Base-by-base conservation (phyloP, 208 protist genomes). In the Polymyxa betae region DNA sequence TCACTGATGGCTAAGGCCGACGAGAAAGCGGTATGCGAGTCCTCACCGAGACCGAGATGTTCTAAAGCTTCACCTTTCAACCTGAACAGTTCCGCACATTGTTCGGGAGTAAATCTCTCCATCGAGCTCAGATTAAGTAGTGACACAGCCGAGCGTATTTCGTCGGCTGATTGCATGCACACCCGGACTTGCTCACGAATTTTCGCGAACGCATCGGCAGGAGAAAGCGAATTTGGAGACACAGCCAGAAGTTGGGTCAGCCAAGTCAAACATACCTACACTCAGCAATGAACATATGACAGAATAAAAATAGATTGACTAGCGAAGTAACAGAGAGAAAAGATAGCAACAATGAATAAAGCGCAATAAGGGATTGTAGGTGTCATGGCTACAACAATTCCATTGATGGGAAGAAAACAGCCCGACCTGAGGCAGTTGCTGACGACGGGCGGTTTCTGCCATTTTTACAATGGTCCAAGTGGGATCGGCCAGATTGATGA, bases 161-260 rank as follows among this genome's bases (percentile, higher is more conserved):
- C 93, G 0, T 45, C 44, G 44, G 44, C 38, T 89, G 91, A 45
- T 45, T 93, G 88, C 20, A 93, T 78, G 64, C 92, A 92, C 0
- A 45, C 43, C 10, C 90, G 77, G 41, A 92, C 90, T 46, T 94
- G 77, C 77, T 93, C 93, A 32, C 92, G 88, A 64, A 93, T 35
- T 91, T 93, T 94, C 0, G 44, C 0, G 52, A 92, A 93, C 41
- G 88, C 49, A 54, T 94, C 88, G 43, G 12, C n/a, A 44, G 90
- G 72, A 0, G 38, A 90, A 0, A 91, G 78, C 72, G 12, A 20
- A 64, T 77, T 35, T 0, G 43, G 1, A 5, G 49, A 5, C 0
- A n/a, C 54, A 20, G 82, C 12, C 0, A 38, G 16, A 20, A 91
- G 35, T 0, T n/a, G 90, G 24, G n/a, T 32, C 90, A 91, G 43